Percentiles rank a stretch among this genome's conserved stretches.
phyloP scores from a whole-genome alignment of 768 basidiomycete species.

The Lactifluus subvellereus region DNA sequence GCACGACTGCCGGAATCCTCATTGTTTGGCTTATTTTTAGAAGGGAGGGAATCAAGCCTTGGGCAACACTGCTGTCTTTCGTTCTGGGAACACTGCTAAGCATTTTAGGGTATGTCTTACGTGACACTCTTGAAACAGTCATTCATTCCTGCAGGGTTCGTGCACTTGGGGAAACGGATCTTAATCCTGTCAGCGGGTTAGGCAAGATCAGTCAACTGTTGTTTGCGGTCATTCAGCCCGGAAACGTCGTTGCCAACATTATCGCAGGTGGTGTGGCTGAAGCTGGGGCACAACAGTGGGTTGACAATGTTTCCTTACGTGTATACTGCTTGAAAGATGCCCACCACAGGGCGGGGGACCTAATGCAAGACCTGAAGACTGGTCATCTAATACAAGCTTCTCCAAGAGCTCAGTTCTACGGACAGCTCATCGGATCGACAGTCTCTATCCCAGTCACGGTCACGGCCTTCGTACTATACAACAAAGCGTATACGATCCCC shows the following conservation, averaged over 20 bases:
- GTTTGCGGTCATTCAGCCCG: slow-evolving; percentile 91
- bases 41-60: slow-evolving; percentile 84
- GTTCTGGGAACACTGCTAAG: slow-evolving; percentile 77
- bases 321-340: background rate
- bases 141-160: slow-evolving; percentile 54
- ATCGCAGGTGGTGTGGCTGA: slow-evolving; percentile 96
- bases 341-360: slow-evolving; percentile 74
- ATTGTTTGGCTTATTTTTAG: slow-evolving; percentile 90
- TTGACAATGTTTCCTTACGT: slow-evolving; percentile 27
- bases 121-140: background rate
- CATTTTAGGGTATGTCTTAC: slow-evolving; percentile 66
- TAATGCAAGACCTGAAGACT: slow-evolving; percentile 99
- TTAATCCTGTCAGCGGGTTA: slow-evolving; percentile 87
- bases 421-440: slow-evolving; percentile 85
- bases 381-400: slow-evolving; percentile 90
- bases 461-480: slow-evolving; percentile 83
- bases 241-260: slow-evolving; percentile 95
- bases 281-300: slow-evolving; percentile 85
- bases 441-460: slow-evolving; percentile 86
- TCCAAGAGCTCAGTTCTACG: slow-evolving; percentile 90
- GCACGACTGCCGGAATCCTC: slow-evolving; percentile 62
- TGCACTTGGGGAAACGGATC: slow-evolving; percentile 91
- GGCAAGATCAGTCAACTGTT: slow-evolving; percentile 93
- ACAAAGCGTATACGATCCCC: slow-evolving; percentile 80
- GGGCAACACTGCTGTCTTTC: slow-evolving; percentile 88